Conservation (phyloP, 75 land plant species). For the Sequoia sempervirens region DNA sequence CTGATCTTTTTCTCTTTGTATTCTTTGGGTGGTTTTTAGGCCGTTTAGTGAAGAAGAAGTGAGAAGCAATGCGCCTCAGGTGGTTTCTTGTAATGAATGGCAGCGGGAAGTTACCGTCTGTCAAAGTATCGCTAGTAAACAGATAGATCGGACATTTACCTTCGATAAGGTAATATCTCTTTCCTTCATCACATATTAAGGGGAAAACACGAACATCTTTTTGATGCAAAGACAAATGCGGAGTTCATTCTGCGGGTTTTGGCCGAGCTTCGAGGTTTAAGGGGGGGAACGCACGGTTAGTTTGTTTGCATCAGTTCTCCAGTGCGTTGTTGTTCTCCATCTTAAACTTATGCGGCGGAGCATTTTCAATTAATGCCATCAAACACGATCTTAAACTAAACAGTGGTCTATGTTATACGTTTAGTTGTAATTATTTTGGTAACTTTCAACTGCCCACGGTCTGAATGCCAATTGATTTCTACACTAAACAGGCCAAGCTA, state of each 20-base stretch:
- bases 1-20: neutral
- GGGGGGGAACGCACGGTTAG: neutral
- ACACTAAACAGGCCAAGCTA: neutral
- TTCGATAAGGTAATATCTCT: constrained; percentile 64
- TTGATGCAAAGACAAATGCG: too few relatives aligned
- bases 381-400: neutral
- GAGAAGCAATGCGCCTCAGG: constrained; percentile 74
- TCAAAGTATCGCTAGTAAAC: constrained; percentile 80
- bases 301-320: neutral
- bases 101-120: constrained; percentile 72
- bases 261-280: neutral
- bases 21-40: constrained; percentile 17
- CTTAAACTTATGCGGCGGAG: neutral
- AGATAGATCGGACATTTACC: constrained; percentile 70
- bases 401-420: neutral
- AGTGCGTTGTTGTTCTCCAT: too few relatives aligned
- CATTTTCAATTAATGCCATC: neutral
- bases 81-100: constrained; percentile 70
- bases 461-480: neutral
- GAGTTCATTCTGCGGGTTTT: neutral
- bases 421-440: neutral
- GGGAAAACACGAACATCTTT: neutral
- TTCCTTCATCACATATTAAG: neutral
- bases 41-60: constrained; percentile 80
- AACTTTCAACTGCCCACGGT: neutral